Evolutionary conservation across 192 early-diverging fungal genomes (phyloP).

Genomic region (Haplosporangium gracile): DNA sequence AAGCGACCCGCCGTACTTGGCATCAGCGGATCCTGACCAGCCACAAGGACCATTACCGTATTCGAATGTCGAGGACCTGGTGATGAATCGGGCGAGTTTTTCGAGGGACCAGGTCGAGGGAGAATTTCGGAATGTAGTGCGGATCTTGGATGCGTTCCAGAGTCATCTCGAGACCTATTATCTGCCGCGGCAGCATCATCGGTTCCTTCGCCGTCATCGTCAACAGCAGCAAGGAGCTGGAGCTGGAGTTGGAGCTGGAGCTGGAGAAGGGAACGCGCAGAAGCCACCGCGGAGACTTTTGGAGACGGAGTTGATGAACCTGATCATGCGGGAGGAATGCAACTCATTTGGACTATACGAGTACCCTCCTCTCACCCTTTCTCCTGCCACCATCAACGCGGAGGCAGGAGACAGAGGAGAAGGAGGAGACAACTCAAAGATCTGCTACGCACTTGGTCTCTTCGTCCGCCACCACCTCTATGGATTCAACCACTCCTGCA

Average conservation of each 20-base stretch:
- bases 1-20: neutral
- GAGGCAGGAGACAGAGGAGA: too few relatives aligned
- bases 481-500: constrained; percentile 31
- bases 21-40: neutral
- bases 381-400: neutral
- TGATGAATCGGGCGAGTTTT: constrained; percentile 1
- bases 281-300: neutral
- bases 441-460: constrained; percentile 11
- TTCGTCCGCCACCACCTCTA: neutral
- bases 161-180: neutral
- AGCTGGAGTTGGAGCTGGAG: neutral
- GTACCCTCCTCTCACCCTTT: neutral
- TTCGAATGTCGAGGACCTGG: neutral
- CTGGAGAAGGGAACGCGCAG: too few relatives aligned
- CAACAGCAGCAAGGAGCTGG: neutral
- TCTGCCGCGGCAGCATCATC: neutral
- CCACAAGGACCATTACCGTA: neutral
- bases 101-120: constrained; percentile 2
- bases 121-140: constrained; percentile 17
- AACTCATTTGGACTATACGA: constrained; percentile 33
- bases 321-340: constrained; percentile 28
- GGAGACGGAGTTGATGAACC: constrained; percentile 7
- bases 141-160: constrained; percentile 27
- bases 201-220: neutral
- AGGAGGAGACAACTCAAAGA: neutral